Conservation (phyloP, 805 yeast genomes). For the Jamesozyma jinghongensis region DNA sequence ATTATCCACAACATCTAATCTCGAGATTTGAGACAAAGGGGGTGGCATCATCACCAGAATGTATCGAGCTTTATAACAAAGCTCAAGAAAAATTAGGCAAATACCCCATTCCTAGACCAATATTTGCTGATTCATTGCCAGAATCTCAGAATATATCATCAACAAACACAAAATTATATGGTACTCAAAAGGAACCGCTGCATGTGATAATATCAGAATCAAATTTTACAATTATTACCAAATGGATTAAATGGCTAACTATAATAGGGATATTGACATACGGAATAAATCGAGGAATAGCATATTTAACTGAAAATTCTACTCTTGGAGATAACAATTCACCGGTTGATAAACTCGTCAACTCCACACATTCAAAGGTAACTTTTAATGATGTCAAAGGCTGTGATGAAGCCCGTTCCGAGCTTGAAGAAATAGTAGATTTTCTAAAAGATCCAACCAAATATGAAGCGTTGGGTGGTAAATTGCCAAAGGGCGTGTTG, state of each 20-base stretch:
- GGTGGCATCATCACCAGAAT: slow-evolving; percentile 73
- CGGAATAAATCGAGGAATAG: slow-evolving; percentile 71
- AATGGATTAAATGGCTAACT: slow-evolving; percentile 82
- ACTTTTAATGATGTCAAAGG: slow-evolving; percentile 92
- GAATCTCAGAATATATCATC: slow-evolving; percentile 32
- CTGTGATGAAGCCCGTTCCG: slow-evolving; percentile 96
- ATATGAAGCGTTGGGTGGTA: slow-evolving; percentile 97
- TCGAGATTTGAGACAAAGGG: slow-evolving; percentile 90
- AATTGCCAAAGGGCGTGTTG: slow-evolving; percentile 97
- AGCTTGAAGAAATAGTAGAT: slow-evolving; percentile 93
- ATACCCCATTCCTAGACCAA: no score
- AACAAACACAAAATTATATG: slow-evolving; percentile 34
- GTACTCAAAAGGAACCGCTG: slow-evolving; percentile 72
- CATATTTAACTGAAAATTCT: slow-evolving; percentile 74
- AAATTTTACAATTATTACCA: slow-evolving; percentile 63
- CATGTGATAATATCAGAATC: slow-evolving; percentile 92
- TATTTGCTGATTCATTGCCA: slow-evolving; percentile 65
- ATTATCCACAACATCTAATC: slow-evolving; percentile 95
- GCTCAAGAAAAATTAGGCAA: slow-evolving; percentile 75
- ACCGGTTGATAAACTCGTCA: slow-evolving; percentile 68
- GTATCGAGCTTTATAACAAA: slow-evolving; percentile 68
- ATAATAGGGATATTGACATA: slow-evolving; percentile 74
- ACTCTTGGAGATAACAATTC: slow-evolving; percentile 54
- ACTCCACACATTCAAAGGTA: slow-evolving; percentile 76
- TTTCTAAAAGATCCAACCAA: slow-evolving; percentile 94